These are phyloP conservation scores for Onygena corvina DNA, from an alignment of 2,329 filamentous ascomycete genomes.

Conservation along the genomic window DNA sequence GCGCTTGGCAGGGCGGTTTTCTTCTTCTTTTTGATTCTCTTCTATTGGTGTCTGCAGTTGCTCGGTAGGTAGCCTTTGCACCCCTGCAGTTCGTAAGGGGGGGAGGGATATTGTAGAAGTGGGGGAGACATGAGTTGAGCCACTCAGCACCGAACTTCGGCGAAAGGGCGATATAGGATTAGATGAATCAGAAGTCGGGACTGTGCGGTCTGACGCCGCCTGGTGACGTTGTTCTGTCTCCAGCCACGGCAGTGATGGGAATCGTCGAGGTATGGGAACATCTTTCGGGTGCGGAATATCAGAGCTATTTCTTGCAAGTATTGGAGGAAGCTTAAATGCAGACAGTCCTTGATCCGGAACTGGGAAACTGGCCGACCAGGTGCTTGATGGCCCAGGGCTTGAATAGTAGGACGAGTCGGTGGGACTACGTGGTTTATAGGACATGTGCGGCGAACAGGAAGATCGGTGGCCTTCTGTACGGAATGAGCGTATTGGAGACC, in stretches of 20 bases:
- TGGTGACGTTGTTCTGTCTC: neutral
- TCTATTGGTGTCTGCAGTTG: neutral
- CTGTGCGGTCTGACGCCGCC: neutral
- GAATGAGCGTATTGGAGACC: constrained; percentile 7
- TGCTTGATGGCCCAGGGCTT: constrained; percentile 3
- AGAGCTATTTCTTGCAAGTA: neutral
- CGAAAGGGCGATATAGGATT: constrained; percentile 4
- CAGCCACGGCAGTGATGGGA: constrained; percentile 3
- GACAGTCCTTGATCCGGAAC: neutral
- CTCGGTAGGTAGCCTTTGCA: neutral
- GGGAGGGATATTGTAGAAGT: constrained; percentile 6
- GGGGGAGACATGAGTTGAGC: neutral
- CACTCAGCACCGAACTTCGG: neutral
- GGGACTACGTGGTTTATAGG: constrained; percentile 8
- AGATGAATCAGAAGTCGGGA: neutral
- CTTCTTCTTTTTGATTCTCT: constrained; percentile 3
- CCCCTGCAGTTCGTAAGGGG: neutral
- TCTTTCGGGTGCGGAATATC: neutral
- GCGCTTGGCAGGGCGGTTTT: constrained; percentile 13
- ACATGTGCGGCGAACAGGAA: constrained; percentile 6
- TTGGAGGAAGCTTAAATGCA: constrained; percentile 7
- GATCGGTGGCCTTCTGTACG: constrained; percentile 1
- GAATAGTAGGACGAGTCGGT: constrained; percentile 6
- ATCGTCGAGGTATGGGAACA: neutral
- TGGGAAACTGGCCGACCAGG: neutral